Conservation (phyloP, 2,329 filamentous ascomycete genomes). For the Cercospora brassicicola region DNA sequence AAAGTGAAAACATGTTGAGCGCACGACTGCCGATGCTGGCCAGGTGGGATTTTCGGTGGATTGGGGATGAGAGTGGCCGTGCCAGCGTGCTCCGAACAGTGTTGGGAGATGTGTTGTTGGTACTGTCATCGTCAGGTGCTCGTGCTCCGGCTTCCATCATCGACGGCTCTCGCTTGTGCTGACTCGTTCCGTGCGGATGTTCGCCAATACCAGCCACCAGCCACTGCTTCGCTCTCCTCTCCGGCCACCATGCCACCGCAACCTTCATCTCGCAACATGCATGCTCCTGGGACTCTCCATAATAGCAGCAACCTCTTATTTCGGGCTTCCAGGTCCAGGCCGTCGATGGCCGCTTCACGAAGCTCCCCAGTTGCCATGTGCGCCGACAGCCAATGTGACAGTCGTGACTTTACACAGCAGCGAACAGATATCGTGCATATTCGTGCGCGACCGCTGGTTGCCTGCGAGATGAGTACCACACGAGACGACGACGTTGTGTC, state of each 20-base stretch:
- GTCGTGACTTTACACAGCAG: constrained; percentile 14
- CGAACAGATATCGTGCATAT: constrained; percentile 19
- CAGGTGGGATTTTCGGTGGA: neutral
- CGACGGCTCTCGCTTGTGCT: neutral
- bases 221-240: neutral
- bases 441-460: constrained; percentile 15
- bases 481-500: neutral
- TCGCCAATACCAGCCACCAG: constrained; percentile 3
- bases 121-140: constrained; percentile 8
- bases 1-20: neutral
- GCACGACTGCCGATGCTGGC: neutral
- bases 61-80: no score
- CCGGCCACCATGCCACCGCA: neutral
- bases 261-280: neutral
- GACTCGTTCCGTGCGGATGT: constrained; percentile 1
- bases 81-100: neutral
- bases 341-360: neutral
- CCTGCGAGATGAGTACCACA: neutral
- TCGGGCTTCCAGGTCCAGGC: neutral
- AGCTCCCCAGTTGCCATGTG: neutral
- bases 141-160: neutral
- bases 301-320: neutral
- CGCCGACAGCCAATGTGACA: neutral
- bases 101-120: neutral
- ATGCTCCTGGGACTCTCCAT: neutral